Base-by-base conservation (phyloP, 768 basidiomycete genomes). In the Tricholoma sp. region DNA sequence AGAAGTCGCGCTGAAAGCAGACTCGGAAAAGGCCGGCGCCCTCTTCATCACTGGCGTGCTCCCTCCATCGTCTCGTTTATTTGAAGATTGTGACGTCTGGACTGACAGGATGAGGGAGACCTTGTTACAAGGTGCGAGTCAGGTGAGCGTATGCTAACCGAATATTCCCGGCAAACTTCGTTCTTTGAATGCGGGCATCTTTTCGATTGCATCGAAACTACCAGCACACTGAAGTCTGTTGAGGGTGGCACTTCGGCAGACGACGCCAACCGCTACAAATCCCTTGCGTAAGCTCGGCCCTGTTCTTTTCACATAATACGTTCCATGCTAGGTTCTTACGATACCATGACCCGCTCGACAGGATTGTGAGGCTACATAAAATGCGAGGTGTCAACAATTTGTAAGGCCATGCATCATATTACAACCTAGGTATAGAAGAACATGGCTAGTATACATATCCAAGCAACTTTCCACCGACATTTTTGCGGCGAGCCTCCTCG, bases 401-500 rank as follows among this genome's bases (percentile, higher is more conserved):
- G 9, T 7, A 17, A 24, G 24, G 44, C 24, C 20, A 45, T 45
- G 45, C 24, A 15, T 45, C 44, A 47, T 24, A 44, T 24, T 47
- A 47, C 2, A 47, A 32, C 31, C 31, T 48, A 48, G 7, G 6
- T 31, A 28, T 2, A 49, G 29, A 31, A 49, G 2, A 24, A 24
- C 8, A 32, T 49, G 18, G 54, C 78, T 90, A 94, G 76, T 95
- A 94, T 59, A 92, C 89, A 72, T 93, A 96, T 60, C 93, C 92
- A 52, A 95, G 77, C 59, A 97, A 81, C 78, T 97, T 97, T 58
- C 95, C 95, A 75, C 94, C 95, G 57, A 97, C 86, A 76, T 96
- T 94, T 80, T 98, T 98, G 68, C 94, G 88, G 77, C 96, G 87
- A 47, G 96, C 96, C 81, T 98, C 96, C 73, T 97, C 94, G 72